Evolutionary conservation across 2,329 filamentous ascomycete genomes (phyloP), one percentile per base, ranked within the genome.

Genomic region (Thelonectria discophora): DNA sequence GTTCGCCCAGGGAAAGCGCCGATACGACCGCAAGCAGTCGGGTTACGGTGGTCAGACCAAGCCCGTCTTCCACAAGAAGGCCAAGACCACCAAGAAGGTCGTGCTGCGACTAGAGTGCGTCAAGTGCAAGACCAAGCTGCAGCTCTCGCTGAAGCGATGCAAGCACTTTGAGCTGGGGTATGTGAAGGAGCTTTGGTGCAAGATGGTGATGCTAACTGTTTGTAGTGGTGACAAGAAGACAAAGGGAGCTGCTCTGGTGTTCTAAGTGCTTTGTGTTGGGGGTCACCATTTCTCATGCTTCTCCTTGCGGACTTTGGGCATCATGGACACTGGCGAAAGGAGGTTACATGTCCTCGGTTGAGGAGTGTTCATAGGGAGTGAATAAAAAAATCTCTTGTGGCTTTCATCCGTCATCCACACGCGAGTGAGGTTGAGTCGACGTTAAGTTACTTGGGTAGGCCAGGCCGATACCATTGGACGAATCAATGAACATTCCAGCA

Each of bases 11-110:
- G 94, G 94, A 89, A 99, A 98, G 92, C 92, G 94, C 84, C 94
- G 94, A 90, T 98, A 98, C 87, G 93, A 97, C 86, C 89, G 93
- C 80, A 98, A 98, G 88, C 94, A 98, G 87, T 93, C 90, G 81
- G 94, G 94, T 92, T 98, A 97, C 81, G 95, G 95, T 92, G 95
- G 95, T 94, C 95, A 99, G 88, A 99, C 95, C 79, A 99, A 99
- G 88, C 95, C 96, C 76, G 94, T 99, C 79, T 99, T 98, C 92
- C 95, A 98, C 92, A 99, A 98, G 91, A 98, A 97, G 88, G 95
- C 95, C 74, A 99, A 99, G 92, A 99, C 95, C 75, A 99, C 95
- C 81, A 99, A 99, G 92, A 99, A 99, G 91, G 91, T 99, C 77
- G 96, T 99, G 78, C 86, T 99, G 83, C 90, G 95, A 86, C 86